A percentile compares a stretch with the other conserved stretches of the same genome.
phyloP scores from a whole-genome alignment of 2,329 filamentous ascomycete species.

The Dryadomyces sulphureus region DNA sequence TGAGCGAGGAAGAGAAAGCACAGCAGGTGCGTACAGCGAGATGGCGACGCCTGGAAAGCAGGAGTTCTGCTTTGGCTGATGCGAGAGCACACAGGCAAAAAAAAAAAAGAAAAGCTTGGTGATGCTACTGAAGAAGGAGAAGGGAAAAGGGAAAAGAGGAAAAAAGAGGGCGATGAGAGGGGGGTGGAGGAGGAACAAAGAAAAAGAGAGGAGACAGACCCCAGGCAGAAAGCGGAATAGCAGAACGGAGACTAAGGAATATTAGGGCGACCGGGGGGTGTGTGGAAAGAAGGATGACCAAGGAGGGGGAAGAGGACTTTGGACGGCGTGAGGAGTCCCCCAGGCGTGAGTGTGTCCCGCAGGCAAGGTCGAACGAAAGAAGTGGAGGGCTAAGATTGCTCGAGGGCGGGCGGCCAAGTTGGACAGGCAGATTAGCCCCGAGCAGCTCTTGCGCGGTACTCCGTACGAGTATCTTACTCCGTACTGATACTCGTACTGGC shows the following conservation, averaged over 20 bases:
- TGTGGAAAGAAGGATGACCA: neutral
- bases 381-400: neutral
- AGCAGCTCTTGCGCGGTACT: neutral
- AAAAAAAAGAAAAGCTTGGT: neutral
- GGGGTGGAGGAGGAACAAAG: conserved; percentile 5
- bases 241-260: conserved; percentile 3
- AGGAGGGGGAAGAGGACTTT: neutral
- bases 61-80: neutral
- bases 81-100: neutral
- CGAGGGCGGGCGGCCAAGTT: neutral
- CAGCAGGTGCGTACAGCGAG: neutral
- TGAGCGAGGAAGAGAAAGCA: neutral
- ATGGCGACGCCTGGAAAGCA: neutral
- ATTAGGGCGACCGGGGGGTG: conserved; percentile 7
- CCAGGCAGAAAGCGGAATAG: conserved; percentile 7
- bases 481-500: neutral
- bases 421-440: neutral
- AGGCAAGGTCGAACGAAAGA: conserved; percentile 1
- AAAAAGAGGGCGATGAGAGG: neutral
- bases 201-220: neutral
- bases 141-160: neutral
- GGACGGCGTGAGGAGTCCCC: too few relatives aligned
- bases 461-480: neutral
- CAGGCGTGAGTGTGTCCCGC: too few relatives aligned
- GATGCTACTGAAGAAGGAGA: neutral